A percentile compares a stretch with the other conserved stretches of the same genome.
Conservation (phyloP, 805 yeast genomes). For the Metschnikowia baotianmanensis region DNA sequence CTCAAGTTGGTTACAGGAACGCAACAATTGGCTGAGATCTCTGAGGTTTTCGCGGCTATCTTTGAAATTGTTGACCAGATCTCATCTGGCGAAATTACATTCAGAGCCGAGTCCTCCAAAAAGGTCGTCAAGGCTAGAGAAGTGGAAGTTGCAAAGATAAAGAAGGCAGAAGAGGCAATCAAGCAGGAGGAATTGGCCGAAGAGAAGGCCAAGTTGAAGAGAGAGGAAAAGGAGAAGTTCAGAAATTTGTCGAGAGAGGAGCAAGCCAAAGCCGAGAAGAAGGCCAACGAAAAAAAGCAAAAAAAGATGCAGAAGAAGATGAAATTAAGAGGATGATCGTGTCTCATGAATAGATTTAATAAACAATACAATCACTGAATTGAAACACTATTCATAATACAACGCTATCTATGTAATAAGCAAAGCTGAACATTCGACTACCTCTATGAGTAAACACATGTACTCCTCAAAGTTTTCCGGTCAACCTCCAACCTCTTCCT, state of each 20-base stretch:
- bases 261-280: slow-evolving; percentile 74
- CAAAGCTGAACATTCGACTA: neutral
- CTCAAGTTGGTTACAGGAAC: slow-evolving; percentile 49
- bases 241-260: slow-evolving; percentile 67
- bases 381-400: too few relatives aligned
- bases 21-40: slow-evolving; percentile 49
- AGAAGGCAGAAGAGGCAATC: slow-evolving; percentile 61
- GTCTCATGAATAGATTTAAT: neutral
- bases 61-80: slow-evolving; percentile 59
- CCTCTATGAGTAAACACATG: neutral
- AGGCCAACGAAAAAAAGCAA: slow-evolving; percentile 77
- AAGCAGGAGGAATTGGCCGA: slow-evolving; percentile 68
- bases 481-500: slow-evolving; percentile 57
- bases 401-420: neutral
- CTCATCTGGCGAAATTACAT: slow-evolving; percentile 46
- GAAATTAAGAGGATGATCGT: slow-evolving; percentile 37
- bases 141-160: slow-evolving; percentile 64
- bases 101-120: slow-evolving; percentile 73
- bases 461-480: slow-evolving; percentile 39
- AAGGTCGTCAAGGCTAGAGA: slow-evolving; percentile 79
- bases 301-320: slow-evolving; percentile 69
- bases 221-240: slow-evolving; percentile 57
- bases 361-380: neutral
- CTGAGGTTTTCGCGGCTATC: slow-evolving; percentile 51
- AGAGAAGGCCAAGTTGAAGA: slow-evolving; percentile 68